Percentiles rank a stretch among this genome's conserved stretches.
These are phyloP conservation scores for Fusarium sp. DNA, from an alignment of 2,329 filamentous ascomycete species.

Conservation along the genomic window DNA sequence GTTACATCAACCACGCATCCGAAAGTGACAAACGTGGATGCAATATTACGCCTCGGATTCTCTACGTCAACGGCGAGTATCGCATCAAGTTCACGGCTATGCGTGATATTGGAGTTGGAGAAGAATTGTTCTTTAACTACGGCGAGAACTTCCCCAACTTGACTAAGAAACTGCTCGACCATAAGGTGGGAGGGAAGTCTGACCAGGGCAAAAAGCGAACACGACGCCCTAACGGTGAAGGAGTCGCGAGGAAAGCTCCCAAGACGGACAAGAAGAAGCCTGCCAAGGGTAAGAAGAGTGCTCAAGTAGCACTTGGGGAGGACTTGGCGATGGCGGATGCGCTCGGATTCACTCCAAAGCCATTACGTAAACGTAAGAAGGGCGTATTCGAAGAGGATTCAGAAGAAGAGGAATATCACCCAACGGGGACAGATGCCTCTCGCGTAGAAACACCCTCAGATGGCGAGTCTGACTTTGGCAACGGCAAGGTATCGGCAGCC, in stretches of 20 bases:
- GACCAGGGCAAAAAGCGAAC: constrained; percentile 47
- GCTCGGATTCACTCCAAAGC: constrained; percentile 23
- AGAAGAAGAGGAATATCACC: constrained; percentile 51
- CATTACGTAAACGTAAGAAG: constrained; percentile 50
- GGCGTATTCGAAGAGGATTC: constrained; percentile 45
- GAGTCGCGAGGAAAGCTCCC: constrained; percentile 45
- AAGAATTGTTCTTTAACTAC: constrained; percentile 87
- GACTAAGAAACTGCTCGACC: constrained; percentile 59
- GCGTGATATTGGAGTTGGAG: constrained; percentile 75
- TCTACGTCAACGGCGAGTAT: constrained; percentile 80
- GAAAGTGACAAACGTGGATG: constrained; percentile 65
- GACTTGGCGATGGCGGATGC: constrained; percentile 31
- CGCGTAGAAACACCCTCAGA: constrained; percentile 42
- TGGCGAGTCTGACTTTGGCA: constrained; percentile 43
- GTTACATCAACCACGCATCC: constrained; percentile 85
- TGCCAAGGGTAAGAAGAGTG: constrained; percentile 29
- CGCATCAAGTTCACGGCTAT: constrained; percentile 80
- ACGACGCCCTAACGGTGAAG: constrained; percentile 38
- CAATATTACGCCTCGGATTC: constrained; percentile 73
- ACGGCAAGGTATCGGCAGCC: constrained; percentile 30
- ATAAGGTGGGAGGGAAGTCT: constrained; percentile 53
- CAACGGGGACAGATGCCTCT: constrained; percentile 43
- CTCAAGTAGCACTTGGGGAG: constrained; percentile 24
- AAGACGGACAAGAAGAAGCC: constrained; percentile 47
- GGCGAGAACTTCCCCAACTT: constrained; percentile 76